Evolutionary conservation across 768 basidiomycete genomes (phyloP), one percentile per base, ranked within the genome.

Genomic region (Boletus bicolor): DNA sequence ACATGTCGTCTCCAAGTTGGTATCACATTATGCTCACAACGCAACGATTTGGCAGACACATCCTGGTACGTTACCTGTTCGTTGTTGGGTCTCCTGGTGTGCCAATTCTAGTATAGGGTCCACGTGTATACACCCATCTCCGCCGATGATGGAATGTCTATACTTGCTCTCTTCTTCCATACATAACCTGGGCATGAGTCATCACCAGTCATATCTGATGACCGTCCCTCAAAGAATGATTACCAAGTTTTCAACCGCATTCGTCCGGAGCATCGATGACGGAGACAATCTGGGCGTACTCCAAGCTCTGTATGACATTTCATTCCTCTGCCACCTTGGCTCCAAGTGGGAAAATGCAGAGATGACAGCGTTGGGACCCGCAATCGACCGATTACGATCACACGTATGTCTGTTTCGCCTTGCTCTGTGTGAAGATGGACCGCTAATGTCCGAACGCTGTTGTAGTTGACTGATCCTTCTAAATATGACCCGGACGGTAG

Each of bases 71-170:
- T 37, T 49, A 24, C 45, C 45, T 47, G 24, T 57, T 43, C 41
- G 34, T 32, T 41, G 39, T 49, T 39, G 49, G 51, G 37, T 35
- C 54, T 19, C 47, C n/a, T 53, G 28, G 35, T 51, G 11, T 59
- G 35, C 56, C 69, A 30, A 64, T 53, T 38, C 30, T 44, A 45
- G 35, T 30, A 48, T 26, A 72, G 71, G 55, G 38, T 44, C 52
- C 39, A 47, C 46, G 54, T 56, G 44, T 44, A 69, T 60, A 53
- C 76, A 77, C 9, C 82, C 84, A 45, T 87, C 87, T 36, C 67
- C 80, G 46, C 67, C 72, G 42, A 75, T 89, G 49, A 73, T 85
- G 54, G 75, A 79, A 42, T 79, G 82, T 17, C 67, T 91, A 49
- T 67, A 84, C 44, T 68, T 75, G 1, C 69, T 91, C 17, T 81